Conservation (phyloP, 192 early-diverging fungal genomes). For the Linnemannia schmuckeri region DNA sequence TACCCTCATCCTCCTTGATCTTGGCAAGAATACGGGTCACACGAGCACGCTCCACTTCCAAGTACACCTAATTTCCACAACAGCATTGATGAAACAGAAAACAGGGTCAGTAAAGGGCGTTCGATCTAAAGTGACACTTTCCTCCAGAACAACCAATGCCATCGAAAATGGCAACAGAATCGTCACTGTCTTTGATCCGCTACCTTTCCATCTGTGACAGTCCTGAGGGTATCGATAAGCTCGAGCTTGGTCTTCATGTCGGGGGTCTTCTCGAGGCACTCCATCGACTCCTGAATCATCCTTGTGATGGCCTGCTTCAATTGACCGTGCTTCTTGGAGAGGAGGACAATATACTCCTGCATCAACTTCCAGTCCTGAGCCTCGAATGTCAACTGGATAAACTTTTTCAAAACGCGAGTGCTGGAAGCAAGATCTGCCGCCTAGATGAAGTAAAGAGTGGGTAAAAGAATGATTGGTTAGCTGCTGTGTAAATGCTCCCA, state of each 20-base stretch:
- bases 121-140: background rate
- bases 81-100: background rate
- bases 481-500: background rate
- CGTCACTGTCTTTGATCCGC: background rate
- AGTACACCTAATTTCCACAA: slow-evolving; percentile 80
- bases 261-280: slow-evolving; percentile 88
- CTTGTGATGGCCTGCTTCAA: slow-evolving; percentile 94
- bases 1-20: slow-evolving; percentile 92
- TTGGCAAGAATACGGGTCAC: slow-evolving; percentile 90
- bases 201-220: slow-evolving; percentile 98
- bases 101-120: background rate
- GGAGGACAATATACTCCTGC: slow-evolving; percentile 90
- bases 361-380: slow-evolving; percentile 89
- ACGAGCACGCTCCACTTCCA: slow-evolving; percentile 98
- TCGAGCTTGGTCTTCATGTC: slow-evolving; percentile 87
- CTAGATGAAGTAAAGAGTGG: slow-evolving; percentile 54
- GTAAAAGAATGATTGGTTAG: background rate
- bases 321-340: slow-evolving; percentile 98
- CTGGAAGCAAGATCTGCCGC: slow-evolving; percentile 91
- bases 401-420: slow-evolving; percentile 84
- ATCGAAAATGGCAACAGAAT: background rate
- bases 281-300: slow-evolving; percentile 96
- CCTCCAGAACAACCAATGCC: background rate
- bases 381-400: slow-evolving; percentile 80
- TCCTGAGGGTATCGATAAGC: slow-evolving; percentile 93